A percentile compares a stretch with the other conserved stretches of the same genome.
Conservation (phyloP, 371 early-diverging fungal species). For the Mortierella sp. region DNA sequence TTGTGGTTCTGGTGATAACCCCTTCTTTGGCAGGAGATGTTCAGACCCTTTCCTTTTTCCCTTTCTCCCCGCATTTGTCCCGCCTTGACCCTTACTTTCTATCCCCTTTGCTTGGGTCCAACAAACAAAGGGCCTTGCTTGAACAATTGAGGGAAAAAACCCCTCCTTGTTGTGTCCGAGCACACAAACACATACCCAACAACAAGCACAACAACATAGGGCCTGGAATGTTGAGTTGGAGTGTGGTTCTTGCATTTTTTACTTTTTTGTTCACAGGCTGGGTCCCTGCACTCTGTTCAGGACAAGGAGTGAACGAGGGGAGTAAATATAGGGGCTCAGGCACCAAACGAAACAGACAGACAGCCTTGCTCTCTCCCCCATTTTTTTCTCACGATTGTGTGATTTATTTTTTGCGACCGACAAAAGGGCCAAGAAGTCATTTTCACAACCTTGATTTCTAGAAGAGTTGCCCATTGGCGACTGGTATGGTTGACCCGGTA, state of each 20-base stretch:
- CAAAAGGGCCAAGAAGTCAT: slow-evolving; percentile 1
- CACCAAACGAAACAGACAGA: background rate
- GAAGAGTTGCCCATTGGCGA: background rate
- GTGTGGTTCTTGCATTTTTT: background rate
- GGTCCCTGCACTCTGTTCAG: background rate
- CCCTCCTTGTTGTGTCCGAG: background rate
- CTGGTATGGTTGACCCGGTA: background rate
- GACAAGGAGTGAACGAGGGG: background rate
- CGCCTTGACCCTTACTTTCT: background rate
- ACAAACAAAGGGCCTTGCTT: no score
- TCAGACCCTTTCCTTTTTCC: background rate
- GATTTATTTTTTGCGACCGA: no score
- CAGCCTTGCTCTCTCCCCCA: background rate
- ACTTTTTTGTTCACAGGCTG: background rate
- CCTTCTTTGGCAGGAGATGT: background rate
- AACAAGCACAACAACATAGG: background rate
- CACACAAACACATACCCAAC: background rate
- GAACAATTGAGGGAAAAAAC: background rate
- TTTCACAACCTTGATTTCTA: slow-evolving; percentile 1
- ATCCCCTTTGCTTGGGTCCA: background rate
- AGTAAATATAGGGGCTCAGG: background rate
- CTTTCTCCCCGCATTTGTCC: background rate
- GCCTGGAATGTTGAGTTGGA: slow-evolving; percentile 5
- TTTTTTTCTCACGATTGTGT: slow-evolving; percentile 1
- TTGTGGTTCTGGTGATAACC: background rate